These are phyloP conservation scores for Irpex lacteus DNA, from an alignment of 1,284 basidiomycete genomes.

Conservation along the genomic window DNA sequence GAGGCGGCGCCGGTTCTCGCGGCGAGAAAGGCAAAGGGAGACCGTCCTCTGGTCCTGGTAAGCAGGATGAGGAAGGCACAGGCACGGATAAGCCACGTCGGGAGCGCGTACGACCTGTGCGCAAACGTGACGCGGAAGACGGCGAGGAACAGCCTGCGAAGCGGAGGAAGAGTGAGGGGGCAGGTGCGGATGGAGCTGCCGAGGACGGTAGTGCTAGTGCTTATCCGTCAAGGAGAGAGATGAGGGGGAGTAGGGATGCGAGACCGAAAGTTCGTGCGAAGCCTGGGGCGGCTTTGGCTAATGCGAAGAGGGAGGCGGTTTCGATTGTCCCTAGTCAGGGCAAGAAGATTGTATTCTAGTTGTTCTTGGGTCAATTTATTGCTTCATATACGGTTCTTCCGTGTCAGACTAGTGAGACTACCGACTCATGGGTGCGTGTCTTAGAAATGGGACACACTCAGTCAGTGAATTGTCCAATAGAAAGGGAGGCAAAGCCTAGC, in stretches of 20 bases:
- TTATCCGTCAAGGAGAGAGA: slow-evolving; percentile 2
- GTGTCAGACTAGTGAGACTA: neutral
- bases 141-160: slow-evolving; percentile 11
- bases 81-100: slow-evolving; percentile 8
- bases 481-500: no score
- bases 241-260: slow-evolving; percentile 11
- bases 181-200: neutral
- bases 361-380: neutral
- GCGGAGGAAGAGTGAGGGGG: slow-evolving; percentile 5
- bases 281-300: slow-evolving; percentile 89
- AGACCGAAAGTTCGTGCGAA: slow-evolving; percentile 47
- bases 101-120: slow-evolving; percentile 13
- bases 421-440: neutral
- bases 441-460: neutral
- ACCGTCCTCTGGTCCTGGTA: neutral
- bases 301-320: slow-evolving; percentile 82
- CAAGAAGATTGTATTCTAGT: slow-evolving; percentile 78
- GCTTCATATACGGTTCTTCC: neutral
- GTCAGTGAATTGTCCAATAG: no score
- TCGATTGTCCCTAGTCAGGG: slow-evolving; percentile 81
- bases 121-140: slow-evolving; percentile 15
- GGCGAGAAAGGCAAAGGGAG: slow-evolving; percentile 22
- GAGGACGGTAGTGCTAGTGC: slow-evolving; percentile 14
- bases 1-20: slow-evolving; percentile 49
- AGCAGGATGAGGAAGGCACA: slow-evolving; percentile 4